phyloP scores from a whole-genome alignment of 345 rosid genomes.

The Syzygium aqueum region DNA sequence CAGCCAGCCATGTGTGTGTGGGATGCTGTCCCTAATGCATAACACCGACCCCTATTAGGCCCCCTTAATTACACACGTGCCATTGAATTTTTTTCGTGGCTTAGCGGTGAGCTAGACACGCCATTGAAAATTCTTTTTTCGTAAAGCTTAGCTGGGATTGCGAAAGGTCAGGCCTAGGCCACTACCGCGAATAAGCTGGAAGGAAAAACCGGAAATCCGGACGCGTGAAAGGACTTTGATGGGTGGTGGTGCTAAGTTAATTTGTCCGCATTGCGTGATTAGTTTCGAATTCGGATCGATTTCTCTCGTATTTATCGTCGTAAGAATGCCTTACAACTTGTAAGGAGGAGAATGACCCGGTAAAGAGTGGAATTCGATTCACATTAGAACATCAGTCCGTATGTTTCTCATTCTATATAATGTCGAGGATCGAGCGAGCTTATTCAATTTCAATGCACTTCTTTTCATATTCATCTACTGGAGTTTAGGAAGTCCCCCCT shows the following conservation, averaged over 20 bases:
- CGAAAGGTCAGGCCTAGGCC: neutral
- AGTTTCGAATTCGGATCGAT: neutral
- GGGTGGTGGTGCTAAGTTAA: neutral
- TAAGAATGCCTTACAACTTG: neutral
- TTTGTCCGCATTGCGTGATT: neutral
- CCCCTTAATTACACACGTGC: neutral
- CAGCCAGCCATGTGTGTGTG: neutral
- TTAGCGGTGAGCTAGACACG: neutral
- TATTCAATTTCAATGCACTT: neutral
- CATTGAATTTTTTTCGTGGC: neutral
- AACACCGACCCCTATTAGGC: neutral
- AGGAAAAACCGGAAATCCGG: accelerated
- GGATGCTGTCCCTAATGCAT: neutral
- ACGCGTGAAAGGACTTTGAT: neutral
- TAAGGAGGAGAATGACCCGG: neutral
- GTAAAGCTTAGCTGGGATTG: neutral
- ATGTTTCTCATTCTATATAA: accelerated
- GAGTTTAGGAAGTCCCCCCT: neutral
- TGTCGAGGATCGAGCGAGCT: neutral
- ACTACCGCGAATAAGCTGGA: neutral
- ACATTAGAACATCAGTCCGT: accelerated
- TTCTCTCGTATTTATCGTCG: neutral
- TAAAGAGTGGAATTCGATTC: neutral
- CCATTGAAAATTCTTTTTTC: neutral
- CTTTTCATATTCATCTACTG: neutral